Percentiles rank a stretch among this genome's conserved stretches.
These are phyloP conservation scores for Phytophthora capsici DNA, from an alignment of 352 stramenopile genomes.

Conservation along the genomic window DNA sequence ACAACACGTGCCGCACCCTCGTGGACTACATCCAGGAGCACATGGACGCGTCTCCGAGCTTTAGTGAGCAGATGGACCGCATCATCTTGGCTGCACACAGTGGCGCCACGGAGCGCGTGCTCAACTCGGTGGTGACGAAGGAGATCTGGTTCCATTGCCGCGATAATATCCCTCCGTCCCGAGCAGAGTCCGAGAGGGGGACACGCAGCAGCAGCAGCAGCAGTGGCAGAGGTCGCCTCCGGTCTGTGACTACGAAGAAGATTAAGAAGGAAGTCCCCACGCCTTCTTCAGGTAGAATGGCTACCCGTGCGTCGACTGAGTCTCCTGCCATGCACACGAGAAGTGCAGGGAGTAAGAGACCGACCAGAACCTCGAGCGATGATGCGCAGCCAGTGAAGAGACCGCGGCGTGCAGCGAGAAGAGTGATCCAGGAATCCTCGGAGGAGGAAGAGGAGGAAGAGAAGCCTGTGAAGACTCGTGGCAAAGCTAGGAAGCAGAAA, in stretches of 20 bases:
- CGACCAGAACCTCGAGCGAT: slow-evolving; percentile 5
- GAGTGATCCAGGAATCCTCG: slow-evolving; percentile 26
- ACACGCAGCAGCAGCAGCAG: slow-evolving; percentile 11
- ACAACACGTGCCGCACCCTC: slow-evolving; percentile 60
- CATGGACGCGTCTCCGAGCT: slow-evolving; percentile 58
- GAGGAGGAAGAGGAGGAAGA: slow-evolving; percentile 30
- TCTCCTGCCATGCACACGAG: slow-evolving; percentile 27
- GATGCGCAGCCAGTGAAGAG: slow-evolving; percentile 33
- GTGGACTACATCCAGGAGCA: slow-evolving; percentile 68
- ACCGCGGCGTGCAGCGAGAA: slow-evolving; percentile 28
- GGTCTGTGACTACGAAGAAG: slow-evolving; percentile 21
- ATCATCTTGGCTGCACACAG: slow-evolving; percentile 75
- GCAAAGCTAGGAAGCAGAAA: slow-evolving; percentile 8
- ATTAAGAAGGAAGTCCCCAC: slow-evolving; percentile 7
- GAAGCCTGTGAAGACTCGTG: slow-evolving; percentile 1
- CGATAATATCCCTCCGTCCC: slow-evolving; percentile 4
- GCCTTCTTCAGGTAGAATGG: slow-evolving; percentile 1
- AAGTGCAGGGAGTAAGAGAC: slow-evolving; percentile 27
- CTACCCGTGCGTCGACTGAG: slow-evolving; percentile 18
- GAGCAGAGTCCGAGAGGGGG: neutral
- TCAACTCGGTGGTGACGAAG: slow-evolving; percentile 66
- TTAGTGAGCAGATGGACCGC: slow-evolving; percentile 65
- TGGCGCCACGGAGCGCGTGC: slow-evolving; percentile 52
- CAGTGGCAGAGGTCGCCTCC: neutral
- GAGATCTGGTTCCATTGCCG: slow-evolving; percentile 62